phyloP scores from a whole-genome alignment of 2,329 filamentous ascomycete genomes.

The Uncinocarpus reesii region DNA sequence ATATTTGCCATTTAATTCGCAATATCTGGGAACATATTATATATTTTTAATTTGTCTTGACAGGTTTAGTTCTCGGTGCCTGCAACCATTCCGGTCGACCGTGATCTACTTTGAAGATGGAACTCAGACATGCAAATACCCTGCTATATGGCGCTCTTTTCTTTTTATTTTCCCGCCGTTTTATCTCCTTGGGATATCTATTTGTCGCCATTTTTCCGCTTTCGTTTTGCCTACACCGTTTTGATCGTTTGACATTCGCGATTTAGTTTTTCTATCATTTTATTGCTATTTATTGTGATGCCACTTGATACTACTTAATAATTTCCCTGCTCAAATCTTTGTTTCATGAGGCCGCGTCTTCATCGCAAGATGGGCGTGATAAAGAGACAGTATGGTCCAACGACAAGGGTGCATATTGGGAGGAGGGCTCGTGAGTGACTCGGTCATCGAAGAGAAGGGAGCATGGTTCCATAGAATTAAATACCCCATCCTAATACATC shows the following conservation, averaged over 20 bases:
- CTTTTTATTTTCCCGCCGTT: too few species aligned
- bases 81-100: not conserved
- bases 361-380: slow-evolving; percentile 1
- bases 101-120: not conserved
- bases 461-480: slow-evolving; percentile 12
- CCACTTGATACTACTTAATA: slow-evolving; percentile 8
- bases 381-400: slow-evolving; percentile 9
- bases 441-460: slow-evolving; percentile 20
- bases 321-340: not conserved
- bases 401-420: slow-evolving; percentile 12
- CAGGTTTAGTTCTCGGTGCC: not conserved
- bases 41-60: slow-evolving; percentile 6
- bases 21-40: slow-evolving; percentile 8
- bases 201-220: not conserved
- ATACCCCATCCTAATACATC: slow-evolving; percentile 11
- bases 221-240: not conserved
- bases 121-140: slow-evolving; percentile 5
- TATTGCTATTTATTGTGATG: slow-evolving; percentile 6
- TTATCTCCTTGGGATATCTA: too few species aligned
- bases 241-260: too few species aligned
- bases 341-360: not conserved
- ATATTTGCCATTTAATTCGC: slow-evolving; percentile 4
- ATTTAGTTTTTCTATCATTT: not conserved
- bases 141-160: slow-evolving; percentile 2
- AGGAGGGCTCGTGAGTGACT: slow-evolving; percentile 2